Evolutionary conservation across 2,329 filamentous ascomycete genomes (phyloP), one percentile per base, ranked within the genome.

Genomic region (Epichloe gansuensis): DNA sequence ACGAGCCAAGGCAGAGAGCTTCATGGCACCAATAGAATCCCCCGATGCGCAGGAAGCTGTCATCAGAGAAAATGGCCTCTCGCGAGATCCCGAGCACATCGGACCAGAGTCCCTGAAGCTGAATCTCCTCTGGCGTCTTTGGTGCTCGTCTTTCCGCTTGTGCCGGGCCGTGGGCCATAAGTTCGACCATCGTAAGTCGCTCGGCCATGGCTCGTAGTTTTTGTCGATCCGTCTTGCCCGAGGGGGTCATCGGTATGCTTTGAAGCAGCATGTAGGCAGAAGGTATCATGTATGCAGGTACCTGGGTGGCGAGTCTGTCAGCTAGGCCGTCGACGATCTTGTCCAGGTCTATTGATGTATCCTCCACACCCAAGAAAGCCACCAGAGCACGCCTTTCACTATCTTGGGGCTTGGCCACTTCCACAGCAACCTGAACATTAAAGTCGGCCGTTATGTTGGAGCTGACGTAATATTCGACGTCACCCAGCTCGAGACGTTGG

Each of bases 1-100:
- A 50, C 68, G 62, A 4, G 70, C 69, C 34, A 63, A 61, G 1
- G 70, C 65, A 1, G 72, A 70, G 2, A 74, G 61, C 49, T 65
- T 68, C 72, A 56, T 56, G 21, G 55, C 55, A 3, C 50, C 28
- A 37, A 56, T 48, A 7, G 55, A 56, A 34, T 56, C 55, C 55
- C 7, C 54, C 55, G n/a, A 56, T 25, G 5, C 50, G 50, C 25
- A 56, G 31, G 31, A 56, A 56, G 45, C 50, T 52, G 11, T 54
- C 50, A 7, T 53, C 44, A 6, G 51, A 39, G 12, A 54, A 42
- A 31, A 59, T 59, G 4, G 13, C 37, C 21, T 31, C 23, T 5
- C 25, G 42, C 7, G 54, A 48, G 12, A 56, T 52, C 12, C 46
- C 45, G 2, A 58, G 49, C 2, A 57, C 45, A 2, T 31, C 23